Evolutionary conservation across 257 asterid genomes (phyloP), one percentile per base, ranked within the genome.

Genomic region (Verbascum thapsus): DNA sequence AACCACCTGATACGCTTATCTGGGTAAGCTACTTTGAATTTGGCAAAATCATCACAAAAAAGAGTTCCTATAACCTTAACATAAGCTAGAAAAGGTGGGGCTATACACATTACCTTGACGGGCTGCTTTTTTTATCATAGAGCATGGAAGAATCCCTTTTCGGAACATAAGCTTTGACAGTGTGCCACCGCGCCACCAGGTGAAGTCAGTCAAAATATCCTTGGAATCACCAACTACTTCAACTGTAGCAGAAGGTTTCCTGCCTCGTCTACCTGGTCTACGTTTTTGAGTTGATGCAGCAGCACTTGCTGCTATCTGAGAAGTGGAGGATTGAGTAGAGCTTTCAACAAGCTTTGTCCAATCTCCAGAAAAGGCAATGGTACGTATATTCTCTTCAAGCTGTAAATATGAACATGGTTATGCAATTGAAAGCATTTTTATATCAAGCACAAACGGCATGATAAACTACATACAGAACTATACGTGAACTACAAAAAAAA

Each of bases 151-250:
- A 67, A 67, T 56, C 59, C 81, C 86, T 83, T 78, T 83, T 64
- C 78, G 87, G 68, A 76, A 69, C 71, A 85, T 64, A 71, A 63
- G 72, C 78, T 72, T 77, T 3, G 90, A 74, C 40, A 80, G 66
- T 70, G 53, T 69, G 68, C 86, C 83, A 50, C 96, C 96, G 67
- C 88, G 75, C 90, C 95, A 85, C 96, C 96, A 90, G 69, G 88
- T 76, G 72, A 80, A 75, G 54, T 82, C 83, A 19, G 78, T 35
- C 53, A 44, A 53, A 23, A 17, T 58, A 32, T 76, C 85, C 75
- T 47, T 72, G 69, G 50, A 20, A 68, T 68, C 86, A 72, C 81
- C 83, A 61, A 61, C 70, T 61, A 64, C 78, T 76, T 87, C 88
- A 2, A 66, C 70, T 47, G 56, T 43, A 64, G 53, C 62, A 63